A percentile compares a stretch with the other conserved stretches of the same genome.
Evolutionary conservation across 805 yeast genomes (phyloP).

Genomic region (Debaryomyces maramus): DNA sequence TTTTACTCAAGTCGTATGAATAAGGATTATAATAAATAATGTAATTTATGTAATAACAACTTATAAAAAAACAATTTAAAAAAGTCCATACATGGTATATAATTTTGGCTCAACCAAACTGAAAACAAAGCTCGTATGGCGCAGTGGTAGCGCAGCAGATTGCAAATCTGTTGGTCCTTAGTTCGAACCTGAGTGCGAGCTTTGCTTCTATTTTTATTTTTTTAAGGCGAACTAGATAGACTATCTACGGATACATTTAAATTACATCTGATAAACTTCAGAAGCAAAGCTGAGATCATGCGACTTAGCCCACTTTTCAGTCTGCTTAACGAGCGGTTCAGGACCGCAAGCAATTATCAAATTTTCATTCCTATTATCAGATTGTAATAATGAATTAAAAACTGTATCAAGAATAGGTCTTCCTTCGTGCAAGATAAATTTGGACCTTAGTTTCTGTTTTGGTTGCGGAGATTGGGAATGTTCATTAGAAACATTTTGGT

Average conservation of each 20-base stretch:
- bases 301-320: slow-evolving; percentile 35
- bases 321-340: slow-evolving; percentile 39
- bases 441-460: background rate
- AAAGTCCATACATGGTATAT: too few relatives aligned
- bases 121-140: slow-evolving; percentile 57
- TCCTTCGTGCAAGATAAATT: slow-evolving; percentile 26
- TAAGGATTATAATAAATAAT: too few relatives aligned
- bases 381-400: slow-evolving; percentile 27
- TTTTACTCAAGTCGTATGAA: too few relatives aligned
- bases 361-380: slow-evolving; percentile 38
- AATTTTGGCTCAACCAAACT: too few relatives aligned
- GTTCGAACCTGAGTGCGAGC: slow-evolving; percentile 95
- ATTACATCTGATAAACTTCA: slow-evolving; percentile 43
- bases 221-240: background rate
- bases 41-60: too few relatives aligned
- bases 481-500: background rate
- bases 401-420: slow-evolving; percentile 45
- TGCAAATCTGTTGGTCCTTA: slow-evolving; percentile 98
- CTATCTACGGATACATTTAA: slow-evolving; percentile 19
- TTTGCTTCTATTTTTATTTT: slow-evolving; percentile 33
- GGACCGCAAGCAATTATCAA: slow-evolving; percentile 68
- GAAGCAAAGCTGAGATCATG: slow-evolving; percentile 39
- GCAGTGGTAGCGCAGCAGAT: slow-evolving; percentile 99
- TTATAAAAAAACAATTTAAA: too few relatives aligned
- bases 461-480: background rate